Base-by-base conservation (phyloP, 2,329 filamentous ascomycete genomes). In the Fusarium caatingaense region DNA sequence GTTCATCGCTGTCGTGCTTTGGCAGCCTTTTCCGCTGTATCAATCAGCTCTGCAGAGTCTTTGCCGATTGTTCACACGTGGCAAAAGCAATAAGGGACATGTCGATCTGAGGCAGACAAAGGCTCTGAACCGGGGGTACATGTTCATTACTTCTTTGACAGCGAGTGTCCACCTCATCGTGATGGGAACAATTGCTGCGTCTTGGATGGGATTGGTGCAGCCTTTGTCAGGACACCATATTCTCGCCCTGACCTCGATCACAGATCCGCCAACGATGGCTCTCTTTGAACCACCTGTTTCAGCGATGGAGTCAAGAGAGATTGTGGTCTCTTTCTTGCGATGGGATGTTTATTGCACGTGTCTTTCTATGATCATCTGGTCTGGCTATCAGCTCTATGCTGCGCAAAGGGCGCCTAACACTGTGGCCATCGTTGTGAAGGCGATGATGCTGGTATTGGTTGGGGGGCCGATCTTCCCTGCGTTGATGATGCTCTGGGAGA, bases 291-390 rank as follows among this genome's bases (percentile, higher is more conserved):
- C 71, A 2, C 60, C 71, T 1, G 48, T 73, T 8, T 48, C 65
- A 2, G 56, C 45, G 1, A 25, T 55, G 6, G 25, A 60, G n/a
- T 58, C 64, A 0, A 60, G 71, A 15, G 61, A 58, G 18, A 62
- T 73, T 12, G 70, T 73, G 2, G 71, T 73, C 1, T 66, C 68
- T 0, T 73, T 73, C 42, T 44, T 73, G 34, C 53, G 70, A 21
- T 73, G 70, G 71, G 71, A 73, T 15, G 65, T 73, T 6, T 73
- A 73, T 12, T 73, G 71, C 5, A 63, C 71, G 3, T 73, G 68
- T 9, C 47, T 61, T 20, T 51, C 70, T 1, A 67, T 73, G 58
- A 42, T 59, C 2, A 42, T 72, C 3, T 73, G 71, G 71, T 48
- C 70, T 3, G 34, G 30, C 20, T 73, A 72, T 15, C 65, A 71